Percentiles rank a stretch among this genome's conserved stretches.
phyloP scores from a whole-genome alignment of 108 stramenopile genomes.

The Nitzschia inconspicua region DNA sequence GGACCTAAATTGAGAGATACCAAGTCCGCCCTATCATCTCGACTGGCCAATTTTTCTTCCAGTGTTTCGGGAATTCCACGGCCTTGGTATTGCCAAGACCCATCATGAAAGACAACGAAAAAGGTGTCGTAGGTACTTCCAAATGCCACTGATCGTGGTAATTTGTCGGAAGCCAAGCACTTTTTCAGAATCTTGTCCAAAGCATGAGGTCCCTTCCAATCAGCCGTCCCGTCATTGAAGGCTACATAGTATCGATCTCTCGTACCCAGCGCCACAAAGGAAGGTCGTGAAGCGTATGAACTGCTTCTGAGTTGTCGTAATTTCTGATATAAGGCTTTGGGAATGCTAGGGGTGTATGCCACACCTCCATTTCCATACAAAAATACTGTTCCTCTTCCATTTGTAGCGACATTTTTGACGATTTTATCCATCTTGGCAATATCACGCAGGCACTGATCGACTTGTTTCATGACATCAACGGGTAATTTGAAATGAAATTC shows the following conservation, averaged over 20 bases:
- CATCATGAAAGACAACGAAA: slow-evolving; percentile 71
- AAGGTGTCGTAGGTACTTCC: slow-evolving; percentile 62
- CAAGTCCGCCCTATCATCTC: slow-evolving; percentile 58
- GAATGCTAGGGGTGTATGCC: slow-evolving; percentile 63
- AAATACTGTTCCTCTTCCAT: slow-evolving; percentile 68
- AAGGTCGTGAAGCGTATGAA: slow-evolving; percentile 36
- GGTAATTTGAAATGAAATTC: slow-evolving; percentile 51
- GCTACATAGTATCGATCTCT: slow-evolving; percentile 63
- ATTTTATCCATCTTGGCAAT: slow-evolving; percentile 49
- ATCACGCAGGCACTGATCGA: slow-evolving; percentile 53
- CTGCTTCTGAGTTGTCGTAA: slow-evolving; percentile 40
- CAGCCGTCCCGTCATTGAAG: slow-evolving; percentile 60
- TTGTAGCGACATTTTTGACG: slow-evolving; percentile 67
- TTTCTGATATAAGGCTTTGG: slow-evolving; percentile 52
- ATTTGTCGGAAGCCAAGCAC: slow-evolving; percentile 5
- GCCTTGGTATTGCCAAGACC: slow-evolving; percentile 73
- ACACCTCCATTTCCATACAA: slow-evolving; percentile 75
- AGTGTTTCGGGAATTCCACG: slow-evolving; percentile 51
- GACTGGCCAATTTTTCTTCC: slow-evolving; percentile 46
- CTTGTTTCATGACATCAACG: slow-evolving; percentile 42
- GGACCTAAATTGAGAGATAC: slow-evolving; percentile 65
- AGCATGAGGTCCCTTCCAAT: slow-evolving; percentile 57
- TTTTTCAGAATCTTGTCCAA: slow-evolving; percentile 57
- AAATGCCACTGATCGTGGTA: slow-evolving; percentile 63
- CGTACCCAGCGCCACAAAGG: slow-evolving; percentile 63